Evolutionary conservation across 768 basidiomycete genomes (phyloP), one percentile per base, ranked within the genome.

Genomic region (Lactarius akahatsu): DNA sequence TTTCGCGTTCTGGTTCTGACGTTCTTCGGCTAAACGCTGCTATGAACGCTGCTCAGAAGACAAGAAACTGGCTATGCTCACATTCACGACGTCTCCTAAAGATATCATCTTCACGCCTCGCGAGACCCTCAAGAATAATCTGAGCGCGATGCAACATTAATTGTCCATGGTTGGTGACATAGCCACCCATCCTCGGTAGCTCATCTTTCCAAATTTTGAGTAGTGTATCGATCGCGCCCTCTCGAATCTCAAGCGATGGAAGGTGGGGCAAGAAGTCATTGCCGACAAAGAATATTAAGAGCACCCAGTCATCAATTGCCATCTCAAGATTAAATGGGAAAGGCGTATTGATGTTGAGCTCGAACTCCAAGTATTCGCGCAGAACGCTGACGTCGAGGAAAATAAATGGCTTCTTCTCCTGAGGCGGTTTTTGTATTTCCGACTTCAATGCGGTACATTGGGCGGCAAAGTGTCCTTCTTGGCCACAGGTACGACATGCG

Each of bases 221-320:
- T 68, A 99, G 80, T 64, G 92, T 97, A 81, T 98, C 97, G 81
- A 99, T 98, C 36, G 96, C 97, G 69, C 97, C 97, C 81, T 99
- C 96, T 73, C 97, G 87, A 76, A 99, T 99, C 82, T 99, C 97
- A 83, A 99, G 86, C 66, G 91, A 94, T 30, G 97, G 97, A 65
- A 99, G 83, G 80, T 99, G 97, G 26, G 97, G 97, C 72, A 99
- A 84, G 85, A 99, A 96, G 82, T 98, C 94, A 81, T 99, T 99
- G 72, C 97, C 97, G 76, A 99, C 97, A 78, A 99, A 98, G 87
- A 99, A 99, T 72, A 98, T 98, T 74, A 99, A 86, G 74, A 99
- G 87, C 72, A 99, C 94, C 97, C 97, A 99, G 77, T 99, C 97
- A 84, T 99, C 97, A 78, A 99, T 92, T 43, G 97, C 95, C 77